These are phyloP conservation scores for Aquilaria agallochum DNA, from an alignment of 441 rosid genomes.

Conservation along the genomic window DNA sequence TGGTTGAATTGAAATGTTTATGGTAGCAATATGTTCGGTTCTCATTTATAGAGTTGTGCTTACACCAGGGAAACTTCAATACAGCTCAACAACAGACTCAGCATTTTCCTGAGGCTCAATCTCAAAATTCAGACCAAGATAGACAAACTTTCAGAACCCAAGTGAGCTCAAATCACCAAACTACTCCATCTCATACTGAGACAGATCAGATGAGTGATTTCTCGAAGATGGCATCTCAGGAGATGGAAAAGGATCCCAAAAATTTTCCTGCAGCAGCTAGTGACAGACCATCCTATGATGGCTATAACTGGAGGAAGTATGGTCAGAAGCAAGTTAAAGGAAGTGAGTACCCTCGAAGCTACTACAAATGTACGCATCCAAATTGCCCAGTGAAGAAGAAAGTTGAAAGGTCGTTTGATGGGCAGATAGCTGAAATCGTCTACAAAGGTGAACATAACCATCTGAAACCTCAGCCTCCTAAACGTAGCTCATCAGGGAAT, in stretches of 20 bases:
- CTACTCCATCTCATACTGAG: conserved; percentile 24
- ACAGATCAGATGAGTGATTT: conserved; percentile 28
- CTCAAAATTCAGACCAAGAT: conserved; percentile 28
- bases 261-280: conserved; percentile 15
- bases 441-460: conserved; percentile 94
- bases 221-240: conserved; percentile 28
- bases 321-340: conserved; percentile 99
- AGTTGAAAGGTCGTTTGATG: conserved; percentile 84
- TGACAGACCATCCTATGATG: conserved; percentile 77
- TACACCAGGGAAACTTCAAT: conserved; percentile 45
- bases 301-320: conserved; percentile 96
- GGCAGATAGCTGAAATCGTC: conserved; percentile 87
- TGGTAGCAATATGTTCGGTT: not conserved
- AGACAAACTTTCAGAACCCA: conserved; percentile 25
- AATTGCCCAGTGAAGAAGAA: conserved; percentile 88
- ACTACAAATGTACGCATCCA: conserved; percentile 89
- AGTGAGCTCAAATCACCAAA: conserved; percentile 23
- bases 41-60: conserved; percentile 7
- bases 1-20: no score
- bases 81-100: conserved; percentile 22
- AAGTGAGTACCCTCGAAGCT: conserved; percentile 90
- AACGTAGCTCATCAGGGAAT: conserved; percentile 32
- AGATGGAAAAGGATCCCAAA: conserved; percentile 45
- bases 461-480: conserved; percentile 63
- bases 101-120: conserved; percentile 26